Evolutionary conservation across 306 rosid genomes (phyloP).

Genomic region (Malus sieversii): DNA sequence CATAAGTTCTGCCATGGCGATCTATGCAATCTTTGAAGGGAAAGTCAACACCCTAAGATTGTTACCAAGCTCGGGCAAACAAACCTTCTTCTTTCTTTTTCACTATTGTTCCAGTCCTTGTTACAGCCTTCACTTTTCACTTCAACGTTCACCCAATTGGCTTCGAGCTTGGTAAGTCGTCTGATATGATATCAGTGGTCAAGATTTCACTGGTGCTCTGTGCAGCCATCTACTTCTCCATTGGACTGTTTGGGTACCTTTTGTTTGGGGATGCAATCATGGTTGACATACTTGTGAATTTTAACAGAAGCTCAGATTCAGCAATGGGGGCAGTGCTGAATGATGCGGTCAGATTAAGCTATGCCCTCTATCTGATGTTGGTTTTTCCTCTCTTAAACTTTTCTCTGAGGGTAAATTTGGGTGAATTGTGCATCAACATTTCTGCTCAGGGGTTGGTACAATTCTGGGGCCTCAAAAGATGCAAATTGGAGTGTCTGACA

Average conservation of each 20-base stretch:
- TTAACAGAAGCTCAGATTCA: slow-evolving; percentile 52
- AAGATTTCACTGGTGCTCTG: slow-evolving; percentile 62
- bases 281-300: slow-evolving; percentile 74
- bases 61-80: slow-evolving; percentile 53
- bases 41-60: slow-evolving; percentile 56
- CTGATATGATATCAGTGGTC: slow-evolving; percentile 62
- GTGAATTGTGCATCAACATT: slow-evolving; percentile 30
- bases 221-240: slow-evolving; percentile 52
- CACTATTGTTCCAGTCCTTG: slow-evolving; percentile 88
- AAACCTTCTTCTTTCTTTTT: slow-evolving; percentile 73
- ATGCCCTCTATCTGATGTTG: slow-evolving; percentile 77
- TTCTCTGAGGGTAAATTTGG: slow-evolving; percentile 72
- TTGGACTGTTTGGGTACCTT: slow-evolving; percentile 82
- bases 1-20: slow-evolving; percentile 73
- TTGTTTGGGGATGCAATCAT: slow-evolving; percentile 75
- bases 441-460: too few species aligned
- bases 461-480: too few species aligned
- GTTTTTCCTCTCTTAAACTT: slow-evolving; percentile 82
- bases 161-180: slow-evolving; percentile 61
- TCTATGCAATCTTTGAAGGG: slow-evolving; percentile 57
- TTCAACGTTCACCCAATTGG: slow-evolving; percentile 92
- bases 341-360: slow-evolving; percentile 65
- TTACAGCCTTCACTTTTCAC: slow-evolving; percentile 89
- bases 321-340: slow-evolving; percentile 55
- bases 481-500: neutral